Evolutionary conservation across 2,329 filamentous ascomycete genomes (phyloP).

Genomic region (Cercospora sp.): DNA sequence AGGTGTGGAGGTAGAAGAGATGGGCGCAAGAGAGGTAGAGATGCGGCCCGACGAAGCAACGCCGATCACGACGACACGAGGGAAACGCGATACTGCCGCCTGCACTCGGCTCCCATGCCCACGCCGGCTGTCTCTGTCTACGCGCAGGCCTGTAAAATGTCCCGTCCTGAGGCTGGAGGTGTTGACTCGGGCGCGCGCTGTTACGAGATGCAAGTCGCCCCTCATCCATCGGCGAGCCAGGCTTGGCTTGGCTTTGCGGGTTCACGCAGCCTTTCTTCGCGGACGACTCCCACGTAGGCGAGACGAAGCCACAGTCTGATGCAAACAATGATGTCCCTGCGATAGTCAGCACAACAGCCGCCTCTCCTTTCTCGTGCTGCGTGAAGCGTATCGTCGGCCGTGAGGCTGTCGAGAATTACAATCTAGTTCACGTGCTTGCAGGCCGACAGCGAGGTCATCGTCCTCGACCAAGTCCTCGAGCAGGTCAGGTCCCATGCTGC

Average conservation of each 20-base stretch:
- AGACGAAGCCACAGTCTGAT: not conserved
- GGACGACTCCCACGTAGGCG: not conserved
- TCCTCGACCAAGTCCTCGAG: slow-evolving; percentile 2
- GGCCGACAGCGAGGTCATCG: not conserved
- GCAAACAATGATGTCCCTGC: not conserved
- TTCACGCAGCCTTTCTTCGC: not conserved
- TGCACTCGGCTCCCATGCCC: not conserved
- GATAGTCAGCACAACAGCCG: not conserved
- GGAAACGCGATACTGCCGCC: not conserved
- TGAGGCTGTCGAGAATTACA: not conserved
- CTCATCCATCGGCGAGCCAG: not conserved
- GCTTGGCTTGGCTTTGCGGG: not conserved
- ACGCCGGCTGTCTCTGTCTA: not conserved
- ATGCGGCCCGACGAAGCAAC: slow-evolving; percentile 11
- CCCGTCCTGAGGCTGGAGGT: not conserved
- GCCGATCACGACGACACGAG: slow-evolving; percentile 4
- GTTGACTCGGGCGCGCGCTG: not conserved
- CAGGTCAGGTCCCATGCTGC: not conserved
- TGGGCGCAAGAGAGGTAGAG: not conserved
- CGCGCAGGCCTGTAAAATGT: not conserved
- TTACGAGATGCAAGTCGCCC: not conserved
- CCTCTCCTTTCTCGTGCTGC: not conserved
- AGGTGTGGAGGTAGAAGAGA: not conserved
- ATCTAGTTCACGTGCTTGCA: not conserved
- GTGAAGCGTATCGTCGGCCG: not conserved